These are phyloP conservation scores for Sugiyamaella qingdaonensis DNA, from an alignment of 805 yeast species.

Conservation along the genomic window DNA sequence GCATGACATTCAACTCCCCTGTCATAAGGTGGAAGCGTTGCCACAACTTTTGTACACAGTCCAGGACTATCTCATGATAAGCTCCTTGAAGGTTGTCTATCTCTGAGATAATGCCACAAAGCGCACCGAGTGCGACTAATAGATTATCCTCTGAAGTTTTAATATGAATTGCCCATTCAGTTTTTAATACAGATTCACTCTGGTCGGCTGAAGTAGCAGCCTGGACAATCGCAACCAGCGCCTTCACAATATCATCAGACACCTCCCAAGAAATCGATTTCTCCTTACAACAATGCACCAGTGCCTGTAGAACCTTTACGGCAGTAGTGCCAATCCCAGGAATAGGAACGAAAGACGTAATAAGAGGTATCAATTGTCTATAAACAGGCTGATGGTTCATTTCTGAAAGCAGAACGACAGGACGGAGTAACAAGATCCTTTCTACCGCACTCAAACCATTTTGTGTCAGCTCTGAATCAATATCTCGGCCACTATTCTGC, in stretches of 20 bases:
- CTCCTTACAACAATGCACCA: background rate
- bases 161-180: background rate
- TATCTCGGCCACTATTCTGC: no score
- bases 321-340: background rate
- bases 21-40: no score
- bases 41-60: no score
- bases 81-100: no score
- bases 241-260: background rate
- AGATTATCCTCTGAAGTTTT: background rate
- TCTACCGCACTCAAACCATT: background rate
- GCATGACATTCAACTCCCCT: no score
- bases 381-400: background rate
- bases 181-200: background rate
- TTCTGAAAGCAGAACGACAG: background rate
- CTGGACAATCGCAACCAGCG: background rate
- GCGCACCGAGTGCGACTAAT: background rate
- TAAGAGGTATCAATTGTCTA: background rate
- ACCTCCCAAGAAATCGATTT: background rate
- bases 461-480: background rate
- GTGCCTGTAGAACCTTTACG: background rate
- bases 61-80: no score
- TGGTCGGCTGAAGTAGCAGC: no score
- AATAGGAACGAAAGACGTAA: background rate
- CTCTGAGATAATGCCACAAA: no score
- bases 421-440: background rate